Evolutionary conservation across 164 flowering plant genomes (phyloP).

Genomic region (Stephania yunnanensis): DNA sequence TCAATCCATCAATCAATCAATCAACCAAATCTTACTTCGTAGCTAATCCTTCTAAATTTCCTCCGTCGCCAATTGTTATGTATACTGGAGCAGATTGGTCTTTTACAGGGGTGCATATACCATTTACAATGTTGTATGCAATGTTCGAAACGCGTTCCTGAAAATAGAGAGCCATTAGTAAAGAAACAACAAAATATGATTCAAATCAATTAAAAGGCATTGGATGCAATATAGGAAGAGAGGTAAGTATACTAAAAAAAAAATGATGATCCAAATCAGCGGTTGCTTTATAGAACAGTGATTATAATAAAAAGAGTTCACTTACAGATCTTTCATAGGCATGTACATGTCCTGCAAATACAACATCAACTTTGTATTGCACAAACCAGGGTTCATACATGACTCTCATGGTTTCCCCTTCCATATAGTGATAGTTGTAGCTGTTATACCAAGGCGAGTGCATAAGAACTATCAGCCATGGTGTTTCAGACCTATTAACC

Average conservation of each 20-base stretch:
- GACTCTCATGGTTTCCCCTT: constrained; percentile 83
- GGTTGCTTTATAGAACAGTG: background rate
- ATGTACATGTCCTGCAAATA: constrained; percentile 90
- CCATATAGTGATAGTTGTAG: constrained; percentile 69
- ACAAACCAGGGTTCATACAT: constrained; percentile 71
- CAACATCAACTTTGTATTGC: constrained; percentile 66
- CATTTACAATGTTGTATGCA: constrained; percentile 64
- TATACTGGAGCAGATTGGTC: constrained; percentile 82
- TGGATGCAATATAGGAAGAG: too few species aligned
- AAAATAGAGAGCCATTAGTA: background rate
- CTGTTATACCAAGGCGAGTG: constrained; percentile 71
- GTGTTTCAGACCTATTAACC: constrained; percentile 75
- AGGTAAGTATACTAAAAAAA: background rate
- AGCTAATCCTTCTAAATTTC: constrained; percentile 77
- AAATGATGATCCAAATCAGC: too few species aligned
- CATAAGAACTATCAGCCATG: constrained; percentile 82
- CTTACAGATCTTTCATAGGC: constrained; percentile 87
- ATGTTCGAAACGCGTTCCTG: constrained; percentile 82
- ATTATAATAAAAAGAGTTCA: background rate
- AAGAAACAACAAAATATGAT: too few species aligned
- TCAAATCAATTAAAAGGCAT: background rate
- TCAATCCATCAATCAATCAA: background rate
- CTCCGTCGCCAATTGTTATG: constrained; percentile 93
- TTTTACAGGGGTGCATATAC: constrained; percentile 46
- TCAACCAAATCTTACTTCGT: constrained; percentile 46